Conservation (phyloP, 495 filamentous ascomycete species). For the Hypoxylon lenormandii region DNA sequence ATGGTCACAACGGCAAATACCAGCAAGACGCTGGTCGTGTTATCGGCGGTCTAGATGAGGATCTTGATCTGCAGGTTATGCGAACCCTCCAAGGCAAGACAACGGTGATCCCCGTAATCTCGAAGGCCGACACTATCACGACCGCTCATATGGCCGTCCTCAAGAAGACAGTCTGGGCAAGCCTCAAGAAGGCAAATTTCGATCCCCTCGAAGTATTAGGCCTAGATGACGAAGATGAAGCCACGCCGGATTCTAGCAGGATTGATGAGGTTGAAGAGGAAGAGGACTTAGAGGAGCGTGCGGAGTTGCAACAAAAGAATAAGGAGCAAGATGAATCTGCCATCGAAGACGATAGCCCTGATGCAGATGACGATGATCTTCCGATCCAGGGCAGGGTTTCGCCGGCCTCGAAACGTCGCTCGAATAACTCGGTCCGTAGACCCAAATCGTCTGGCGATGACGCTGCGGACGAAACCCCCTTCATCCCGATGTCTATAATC, state of each 20-base stretch:
- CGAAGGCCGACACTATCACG: constrained; percentile 97
- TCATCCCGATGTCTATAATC: constrained; percentile 89
- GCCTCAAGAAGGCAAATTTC: constrained; percentile 83
- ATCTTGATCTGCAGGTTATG: constrained; percentile 89
- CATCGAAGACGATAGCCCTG: constrained; percentile 47
- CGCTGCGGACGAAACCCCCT: constrained; percentile 61
- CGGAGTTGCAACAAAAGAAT: constrained; percentile 43
- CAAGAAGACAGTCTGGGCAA: constrained; percentile 89
- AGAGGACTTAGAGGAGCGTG: constrained; percentile 54
- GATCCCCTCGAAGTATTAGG: constrained; percentile 89
- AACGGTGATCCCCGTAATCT: constrained; percentile 93
- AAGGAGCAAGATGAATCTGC: constrained; percentile 28
- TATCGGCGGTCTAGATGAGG: constrained; percentile 82
- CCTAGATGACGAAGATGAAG: constrained; percentile 77
- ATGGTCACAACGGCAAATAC: constrained; percentile 66
- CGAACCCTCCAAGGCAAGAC: constrained; percentile 92
- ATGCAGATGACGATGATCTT: constrained; percentile 51
- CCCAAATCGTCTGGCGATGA: constrained; percentile 55
- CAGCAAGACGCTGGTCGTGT: constrained; percentile 59
- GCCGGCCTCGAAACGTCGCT: constrained; percentile 57
- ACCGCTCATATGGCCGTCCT: constrained; percentile 91
- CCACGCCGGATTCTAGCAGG: constrained; percentile 63
- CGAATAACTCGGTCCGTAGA: constrained; percentile 62
- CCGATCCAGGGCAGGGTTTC: constrained; percentile 49
- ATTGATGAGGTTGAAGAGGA: constrained; percentile 72